Evolutionary conservation across 805 yeast genomes (phyloP).

Genomic region (Hanseniaspora nectarophila): DNA sequence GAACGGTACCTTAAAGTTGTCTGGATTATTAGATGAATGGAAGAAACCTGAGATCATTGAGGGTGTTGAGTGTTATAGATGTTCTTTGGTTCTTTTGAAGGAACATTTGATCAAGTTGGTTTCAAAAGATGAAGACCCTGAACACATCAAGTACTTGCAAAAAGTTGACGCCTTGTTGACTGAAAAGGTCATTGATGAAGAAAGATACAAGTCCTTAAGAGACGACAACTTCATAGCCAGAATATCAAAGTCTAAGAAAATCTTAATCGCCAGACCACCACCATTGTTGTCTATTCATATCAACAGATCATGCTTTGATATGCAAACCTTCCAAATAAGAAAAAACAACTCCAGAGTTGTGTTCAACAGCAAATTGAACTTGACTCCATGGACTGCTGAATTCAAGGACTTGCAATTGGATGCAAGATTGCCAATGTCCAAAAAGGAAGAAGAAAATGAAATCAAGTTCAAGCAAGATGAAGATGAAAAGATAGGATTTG

Average conservation of each 20-base stretch:
- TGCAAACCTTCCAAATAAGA: slow-evolving; percentile 65
- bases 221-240: slow-evolving; percentile 64
- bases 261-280: slow-evolving; percentile 68
- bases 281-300: slow-evolving; percentile 74
- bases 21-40: slow-evolving; percentile 53
- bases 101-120: slow-evolving; percentile 37
- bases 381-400: slow-evolving; percentile 58
- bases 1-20: slow-evolving; percentile 35
- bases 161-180: slow-evolving; percentile 43
- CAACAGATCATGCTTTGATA: slow-evolving; percentile 87
- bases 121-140: slow-evolving; percentile 22
- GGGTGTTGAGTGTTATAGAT: slow-evolving; percentile 89
- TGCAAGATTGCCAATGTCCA: slow-evolving; percentile 63
- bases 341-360: slow-evolving; percentile 75
- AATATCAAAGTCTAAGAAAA: slow-evolving; percentile 74
- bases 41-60: slow-evolving; percentile 72
- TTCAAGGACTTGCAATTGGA: slow-evolving; percentile 63
- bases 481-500: slow-evolving; percentile 24
- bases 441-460: slow-evolving; percentile 39
- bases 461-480: slow-evolving; percentile 21
- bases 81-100: slow-evolving; percentile 58
- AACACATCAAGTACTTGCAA: slow-evolving; percentile 23
- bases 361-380: slow-evolving; percentile 58
- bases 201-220: slow-evolving; percentile 58
- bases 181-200: slow-evolving; percentile 66